Evolutionary conservation across 2,329 filamentous ascomycete species (phyloP), one percentile per base, ranked within the genome.

Genomic region (Teratosphaeria nubilosa): DNA sequence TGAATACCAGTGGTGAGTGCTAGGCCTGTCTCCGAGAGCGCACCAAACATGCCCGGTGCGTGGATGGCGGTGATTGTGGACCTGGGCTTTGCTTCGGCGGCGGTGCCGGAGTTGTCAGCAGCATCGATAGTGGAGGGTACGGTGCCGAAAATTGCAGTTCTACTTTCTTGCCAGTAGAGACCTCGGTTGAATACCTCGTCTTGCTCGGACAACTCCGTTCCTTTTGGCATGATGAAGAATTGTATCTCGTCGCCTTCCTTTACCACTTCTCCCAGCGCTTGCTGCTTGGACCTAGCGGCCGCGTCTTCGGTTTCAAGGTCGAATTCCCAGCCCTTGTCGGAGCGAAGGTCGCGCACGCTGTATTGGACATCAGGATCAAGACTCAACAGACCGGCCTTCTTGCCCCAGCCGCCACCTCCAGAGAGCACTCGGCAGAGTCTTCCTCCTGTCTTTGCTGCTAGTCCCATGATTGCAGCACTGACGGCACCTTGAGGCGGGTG

Each of bases 401-500:
- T 77, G 16, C 90, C 90, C 90, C 90, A 95, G 22, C 90, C 90
- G 50, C 90, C 90, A 52, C 90, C 90, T 4, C 90, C 90, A 66
- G 88, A 91, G 62, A 91, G 82, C 80, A 77, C 72, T 56, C 73
- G 74, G 63, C 76, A 73, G n/a, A 81, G 67, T 52, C 73, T 72
- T 22, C 70, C 74, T 27, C 75, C 73, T 56, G 62, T 22, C 22
- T n/a, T 30, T 13, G 22, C 20, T 11, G 59, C 20, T n/a, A 30
- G 10, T 11, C 22, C 7, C 41, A 51, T 14, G 27, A 55, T 20
- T 22, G 25, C 56, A 22, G 24, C 37, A 10, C 31, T 9, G 32
- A 54, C n/a, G 50, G 41, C 37, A 37, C 30, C 13, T 7, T 25
- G 24, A 10, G 11, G 53, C 10, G 55, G 20, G 14, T 57, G 25